Evolutionary conservation across 2,329 filamentous ascomycete genomes (phyloP).

Genomic region (Diatrype stigma): DNA sequence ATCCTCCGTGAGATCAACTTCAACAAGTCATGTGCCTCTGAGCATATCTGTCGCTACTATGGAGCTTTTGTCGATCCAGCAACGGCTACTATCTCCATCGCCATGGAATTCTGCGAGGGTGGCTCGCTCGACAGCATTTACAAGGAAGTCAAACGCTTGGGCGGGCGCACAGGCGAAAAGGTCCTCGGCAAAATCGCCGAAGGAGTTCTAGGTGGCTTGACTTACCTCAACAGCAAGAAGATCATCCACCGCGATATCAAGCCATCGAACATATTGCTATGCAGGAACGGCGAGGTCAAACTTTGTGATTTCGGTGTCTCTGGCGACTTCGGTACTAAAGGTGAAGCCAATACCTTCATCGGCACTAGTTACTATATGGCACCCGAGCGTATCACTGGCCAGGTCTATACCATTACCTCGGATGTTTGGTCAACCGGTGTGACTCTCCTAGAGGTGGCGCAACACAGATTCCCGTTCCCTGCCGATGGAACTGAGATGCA

Average conservation of each 20-base stretch:
- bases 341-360: conserved; percentile 98
- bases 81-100: conserved; percentile 96
- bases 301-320: conserved; percentile 98
- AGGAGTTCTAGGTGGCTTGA: conserved; percentile 87
- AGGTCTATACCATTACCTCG: conserved; percentile 97
- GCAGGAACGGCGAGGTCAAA: conserved; percentile 89
- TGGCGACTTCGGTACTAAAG: conserved; percentile 96
- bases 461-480: conserved; percentile 97
- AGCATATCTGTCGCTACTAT: conserved; percentile 96
- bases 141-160: conserved; percentile 92
- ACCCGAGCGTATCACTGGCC: conserved; percentile 93
- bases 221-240: conserved; percentile 90
- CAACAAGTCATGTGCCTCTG: conserved; percentile 94
- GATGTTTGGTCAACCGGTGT: conserved; percentile 98
- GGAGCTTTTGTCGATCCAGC: conserved; percentile 94
- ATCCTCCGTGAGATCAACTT: conserved; percentile 94
- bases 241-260: conserved; percentile 99
- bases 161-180: conserved; percentile 92
- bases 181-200: conserved; percentile 96
- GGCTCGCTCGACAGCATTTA: conserved; percentile 96
- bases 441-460: conserved; percentile 96
- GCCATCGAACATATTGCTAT: conserved; percentile 92
- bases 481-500: conserved; percentile 96
- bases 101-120: conserved; percentile 98
- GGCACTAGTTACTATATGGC: conserved; percentile 99